Evolutionary conservation across 768 basidiomycete genomes (phyloP), one percentile per base, ranked within the genome.

Genomic region (Steccherinum ochraceum): DNA sequence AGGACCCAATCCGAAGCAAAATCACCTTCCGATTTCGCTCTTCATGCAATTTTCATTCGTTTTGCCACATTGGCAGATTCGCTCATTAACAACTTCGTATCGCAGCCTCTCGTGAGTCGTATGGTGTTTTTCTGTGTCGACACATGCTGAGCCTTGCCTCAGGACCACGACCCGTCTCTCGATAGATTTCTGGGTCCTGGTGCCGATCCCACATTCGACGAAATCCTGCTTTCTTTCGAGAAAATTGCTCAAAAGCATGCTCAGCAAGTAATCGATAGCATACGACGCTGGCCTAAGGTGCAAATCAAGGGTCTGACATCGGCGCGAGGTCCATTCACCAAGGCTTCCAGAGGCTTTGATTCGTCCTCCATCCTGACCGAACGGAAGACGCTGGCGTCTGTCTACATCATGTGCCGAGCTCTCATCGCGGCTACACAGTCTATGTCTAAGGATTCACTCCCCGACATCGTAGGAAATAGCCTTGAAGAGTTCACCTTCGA

Each of bases 401-500:
- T 89, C 35, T 95, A 93, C 63, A 81, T 97, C 61, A 86, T 92
- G 82, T 93, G 90, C 61, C 81, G 93, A 46, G 85, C 89, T 3
- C 75, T 95, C 18, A 83, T 92, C 23, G 82, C 80, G 1, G 80
- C 93, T 12, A 76, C 94, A 49, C 79, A 84, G 35, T 72, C 78
- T 16, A 75, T 89, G 23, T 75, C 85, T 1, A 86, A 85, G 60
- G 89, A 92, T 56, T 82, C 83, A 1, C 71, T 95, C 3, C 86
- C 85, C 12, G 89, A 93, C 41, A 69, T 78, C 0, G 68, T 90
- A 52, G 93, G 91, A 0, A 81, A 86, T 65, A 81, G 72, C 45
- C 69, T 95, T n/a, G 93, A 95, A 62, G 86, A 89, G 59, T 85
- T 83, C 23, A 91, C 86, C 0, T 96, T 95, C 61, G 86, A 91